phyloP scores from a whole-genome alignment of 306 rosid genomes.

The Begonia masoniana region DNA sequence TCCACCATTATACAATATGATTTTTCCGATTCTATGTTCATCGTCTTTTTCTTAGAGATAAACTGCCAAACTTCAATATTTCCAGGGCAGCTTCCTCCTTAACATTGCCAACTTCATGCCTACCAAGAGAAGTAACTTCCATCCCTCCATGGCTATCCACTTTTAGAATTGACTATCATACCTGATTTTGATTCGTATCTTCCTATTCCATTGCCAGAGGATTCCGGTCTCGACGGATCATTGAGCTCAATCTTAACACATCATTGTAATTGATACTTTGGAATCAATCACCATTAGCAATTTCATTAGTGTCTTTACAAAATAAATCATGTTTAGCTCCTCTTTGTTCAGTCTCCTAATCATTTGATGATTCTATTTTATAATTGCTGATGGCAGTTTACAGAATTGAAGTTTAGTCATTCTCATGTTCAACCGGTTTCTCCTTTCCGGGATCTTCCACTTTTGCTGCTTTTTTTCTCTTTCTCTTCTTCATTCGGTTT shows the following conservation, averaged over 20 bases:
- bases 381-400: background rate
- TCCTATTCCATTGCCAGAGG: slow-evolving; percentile 19
- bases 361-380: slow-evolving; percentile 10
- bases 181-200: slow-evolving; percentile 17
- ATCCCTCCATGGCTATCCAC: slow-evolving; percentile 30
- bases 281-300: slow-evolving; percentile 17
- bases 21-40: too few species aligned
- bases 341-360: slow-evolving; percentile 15
- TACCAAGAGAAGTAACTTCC: slow-evolving; percentile 5
- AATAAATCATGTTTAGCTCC: slow-evolving; percentile 29
- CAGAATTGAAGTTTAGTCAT: too few species aligned
- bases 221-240: slow-evolving; percentile 27
- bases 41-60: too few species aligned
- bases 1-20: too few species aligned
- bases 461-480: too few species aligned
- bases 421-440: too few species aligned
- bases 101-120: too few species aligned
- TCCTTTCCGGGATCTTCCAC: too few species aligned
- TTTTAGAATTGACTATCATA: slow-evolving; percentile 24
- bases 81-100: too few species aligned
- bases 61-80: too few species aligned
- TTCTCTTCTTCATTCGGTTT: too few species aligned
- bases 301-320: slow-evolving; percentile 2
- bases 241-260: slow-evolving; percentile 23
- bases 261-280: slow-evolving; percentile 26